Evolutionary conservation across 2,329 filamentous ascomycete species (phyloP).

Genomic region (Chrysosporium keratinophilum): DNA sequence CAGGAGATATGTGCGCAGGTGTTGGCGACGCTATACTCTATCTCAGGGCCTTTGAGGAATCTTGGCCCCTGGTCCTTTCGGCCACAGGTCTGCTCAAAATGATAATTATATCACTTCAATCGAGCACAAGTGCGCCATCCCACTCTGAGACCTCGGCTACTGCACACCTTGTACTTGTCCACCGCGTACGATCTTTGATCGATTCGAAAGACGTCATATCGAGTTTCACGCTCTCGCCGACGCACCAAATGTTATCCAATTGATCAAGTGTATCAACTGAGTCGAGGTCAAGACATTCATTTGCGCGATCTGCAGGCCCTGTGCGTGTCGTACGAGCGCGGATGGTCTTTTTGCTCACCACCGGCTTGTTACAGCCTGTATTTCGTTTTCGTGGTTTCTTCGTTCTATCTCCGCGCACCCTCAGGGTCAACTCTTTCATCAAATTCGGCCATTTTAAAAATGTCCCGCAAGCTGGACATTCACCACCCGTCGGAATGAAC

Average conservation of each 20-base stretch:
- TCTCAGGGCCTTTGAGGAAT: constrained; percentile 27
- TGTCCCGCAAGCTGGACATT: constrained; percentile 59
- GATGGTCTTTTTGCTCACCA: background rate
- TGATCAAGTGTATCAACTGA: background rate
- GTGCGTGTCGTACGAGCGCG: background rate
- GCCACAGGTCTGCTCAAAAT: background rate
- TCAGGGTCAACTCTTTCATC: constrained; percentile 70
- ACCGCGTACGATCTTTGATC: background rate
- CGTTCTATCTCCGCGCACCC: constrained; percentile 49
- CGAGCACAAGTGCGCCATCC: background rate
- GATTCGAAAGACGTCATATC: background rate
- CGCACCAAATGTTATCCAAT: background rate
- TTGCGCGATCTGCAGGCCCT: background rate
- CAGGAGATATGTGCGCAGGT: constrained; percentile 28
- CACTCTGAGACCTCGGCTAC: background rate
- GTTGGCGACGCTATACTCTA: constrained; percentile 23
- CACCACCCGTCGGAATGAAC: constrained; percentile 57
- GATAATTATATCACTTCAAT: background rate
- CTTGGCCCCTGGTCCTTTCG: constrained; percentile 24
- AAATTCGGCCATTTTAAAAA: constrained; percentile 62
- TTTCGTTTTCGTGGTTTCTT: constrained; percentile 26
- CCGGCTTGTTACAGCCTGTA: background rate
- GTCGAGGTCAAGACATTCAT: background rate
- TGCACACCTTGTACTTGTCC: background rate
- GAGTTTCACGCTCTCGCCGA: background rate